Conservation (phyloP, 345 rosid genomes). For the Eucalyptus pauciflora region DNA sequence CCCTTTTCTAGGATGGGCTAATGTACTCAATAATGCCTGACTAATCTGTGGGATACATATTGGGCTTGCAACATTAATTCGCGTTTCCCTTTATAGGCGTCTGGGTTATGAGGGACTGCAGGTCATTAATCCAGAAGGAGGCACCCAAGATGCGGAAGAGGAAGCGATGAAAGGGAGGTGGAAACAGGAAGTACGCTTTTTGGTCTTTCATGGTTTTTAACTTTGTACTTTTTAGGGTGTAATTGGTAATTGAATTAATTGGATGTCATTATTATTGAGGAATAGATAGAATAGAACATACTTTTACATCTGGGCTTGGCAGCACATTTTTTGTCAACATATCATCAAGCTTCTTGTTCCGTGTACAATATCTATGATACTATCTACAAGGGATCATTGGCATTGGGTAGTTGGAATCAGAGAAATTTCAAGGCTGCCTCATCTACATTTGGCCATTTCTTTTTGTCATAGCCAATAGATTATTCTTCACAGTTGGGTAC, state of each 20-base stretch:
- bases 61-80: slow-evolving; percentile 27
- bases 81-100: slow-evolving; percentile 22
- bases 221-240: neutral
- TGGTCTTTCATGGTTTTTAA: neutral
- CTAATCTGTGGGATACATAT: neutral
- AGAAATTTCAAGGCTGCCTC: neutral
- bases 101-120: slow-evolving; percentile 72
- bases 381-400: neutral
- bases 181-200: slow-evolving; percentile 56
- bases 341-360: neutral
- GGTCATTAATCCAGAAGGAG: slow-evolving; percentile 92
- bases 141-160: slow-evolving; percentile 79
- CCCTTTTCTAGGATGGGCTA: neutral
- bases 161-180: slow-evolving; percentile 92
- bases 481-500: neutral
- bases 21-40: neutral
- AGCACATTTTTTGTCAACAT: neutral
- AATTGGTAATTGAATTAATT: neutral
- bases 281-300: neutral
- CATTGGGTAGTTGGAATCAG: neutral
- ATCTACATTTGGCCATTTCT: neutral
- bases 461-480: neutral
- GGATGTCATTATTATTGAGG: neutral
- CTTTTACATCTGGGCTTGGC: neutral
- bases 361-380: neutral